A percentile compares a stretch with the other conserved stretches of the same genome.
Conservation (phyloP, 179 eudicot species). For the Camellia oleifera region DNA sequence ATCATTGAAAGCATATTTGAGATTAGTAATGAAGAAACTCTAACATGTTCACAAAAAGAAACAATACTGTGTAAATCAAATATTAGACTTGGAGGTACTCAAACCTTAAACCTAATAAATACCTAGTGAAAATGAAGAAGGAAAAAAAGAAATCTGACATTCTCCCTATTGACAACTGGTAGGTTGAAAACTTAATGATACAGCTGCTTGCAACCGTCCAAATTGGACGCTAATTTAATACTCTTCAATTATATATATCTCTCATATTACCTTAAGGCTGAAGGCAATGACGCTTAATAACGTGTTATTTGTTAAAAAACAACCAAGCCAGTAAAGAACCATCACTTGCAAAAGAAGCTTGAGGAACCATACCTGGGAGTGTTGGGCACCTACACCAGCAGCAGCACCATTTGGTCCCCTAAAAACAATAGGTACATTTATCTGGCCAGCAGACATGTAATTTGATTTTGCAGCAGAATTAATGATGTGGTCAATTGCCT, state of each 20-base stretch:
- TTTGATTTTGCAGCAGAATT: slow-evolving; percentile 86
- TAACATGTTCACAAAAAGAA: not conserved
- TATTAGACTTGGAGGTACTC: not conserved
- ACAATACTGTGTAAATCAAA: not conserved
- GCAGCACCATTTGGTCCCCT: slow-evolving; percentile 97
- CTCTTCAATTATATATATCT: not conserved
- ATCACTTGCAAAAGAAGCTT: not conserved
- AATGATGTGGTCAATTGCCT: slow-evolving; percentile 97
- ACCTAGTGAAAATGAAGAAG: not conserved
- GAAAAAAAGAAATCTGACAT: not conserved
- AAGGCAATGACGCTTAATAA: not conserved
- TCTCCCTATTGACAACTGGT: not conserved
- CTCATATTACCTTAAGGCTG: not conserved
- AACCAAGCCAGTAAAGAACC: not conserved
- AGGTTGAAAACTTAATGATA: not conserved
- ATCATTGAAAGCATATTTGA: not conserved
- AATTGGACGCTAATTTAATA: not conserved
- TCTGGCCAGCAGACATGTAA: slow-evolving; percentile 89
- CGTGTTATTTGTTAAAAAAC: not conserved
- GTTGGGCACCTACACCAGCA: slow-evolving; percentile 94
- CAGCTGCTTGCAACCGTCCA: not conserved
- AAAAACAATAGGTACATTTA: slow-evolving; percentile 79
- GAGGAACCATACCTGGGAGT: slow-evolving; percentile 62
- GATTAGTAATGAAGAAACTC: not conserved
- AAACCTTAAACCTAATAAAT: not conserved